Evolutionary conservation across 108 stramenopile genomes (phyloP), one percentile per base, ranked within the genome.

Genomic region (Mayamaea pseudoterrestris): DNA sequence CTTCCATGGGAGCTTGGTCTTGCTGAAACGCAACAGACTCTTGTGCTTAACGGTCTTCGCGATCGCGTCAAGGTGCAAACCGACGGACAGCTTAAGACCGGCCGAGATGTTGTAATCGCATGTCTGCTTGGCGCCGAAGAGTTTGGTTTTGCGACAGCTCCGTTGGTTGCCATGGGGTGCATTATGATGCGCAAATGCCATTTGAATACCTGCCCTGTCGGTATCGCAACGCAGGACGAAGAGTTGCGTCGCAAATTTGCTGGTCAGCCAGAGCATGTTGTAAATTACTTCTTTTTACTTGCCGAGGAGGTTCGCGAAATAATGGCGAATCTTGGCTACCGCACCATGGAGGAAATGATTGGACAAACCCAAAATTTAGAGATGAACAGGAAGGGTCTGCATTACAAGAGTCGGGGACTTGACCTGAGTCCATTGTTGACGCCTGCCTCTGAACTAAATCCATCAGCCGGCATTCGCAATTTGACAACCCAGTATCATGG

Each of bases 151-250:
- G 79, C 84, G 13, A 96, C 95, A 26, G 89, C 86, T 41, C 92
- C 95, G 20, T 57, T 96, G 17, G 85, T 96, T 59, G 83, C 90
- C 12, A 78, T 96, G 76, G 95, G 95, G 37, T 94, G 93, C 60
- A 93, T 94, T 47, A 96, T 96, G 93, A 93, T 93, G 93, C 69
- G 93, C 36, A 94, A 94, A 63, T 96, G 93, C 56, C 95, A 96
- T 59, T 78, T 96, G 59, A 96, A 95, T 63, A 95, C 94, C 8
- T 95, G 94, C 62, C 94, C 94, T 29, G 90, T 92, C 31, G 94
- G 94, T 36, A 92, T 93, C 61, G 94, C 94, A 18, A 93, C 94
- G 16, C 95, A 96, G 81, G 96, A 97, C 54, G 90, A 93, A 57
- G 90, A 94, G 58, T 74, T 97, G 11, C 68, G 96, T 41, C 66